Conservation (phyloP, 2,329 filamentous ascomycete genomes). For the Amauroascus verrucosus region DNA sequence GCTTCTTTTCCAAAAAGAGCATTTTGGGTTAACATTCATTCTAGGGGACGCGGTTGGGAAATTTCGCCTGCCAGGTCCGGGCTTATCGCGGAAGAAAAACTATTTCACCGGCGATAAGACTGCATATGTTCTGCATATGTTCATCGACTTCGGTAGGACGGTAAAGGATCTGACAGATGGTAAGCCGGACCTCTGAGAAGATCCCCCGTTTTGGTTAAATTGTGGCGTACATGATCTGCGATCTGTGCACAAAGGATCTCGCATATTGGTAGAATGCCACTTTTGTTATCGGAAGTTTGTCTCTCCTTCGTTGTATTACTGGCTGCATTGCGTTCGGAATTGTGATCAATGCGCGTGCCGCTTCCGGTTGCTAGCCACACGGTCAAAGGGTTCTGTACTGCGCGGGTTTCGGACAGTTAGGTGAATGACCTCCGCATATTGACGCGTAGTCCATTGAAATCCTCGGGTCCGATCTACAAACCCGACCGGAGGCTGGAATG, state of each 20-base stretch:
- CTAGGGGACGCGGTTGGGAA: neutral
- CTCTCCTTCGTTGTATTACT: neutral
- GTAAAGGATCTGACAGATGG: neutral
- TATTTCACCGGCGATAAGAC: neutral
- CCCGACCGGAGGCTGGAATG: neutral
- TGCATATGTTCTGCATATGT: neutral
- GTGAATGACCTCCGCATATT: neutral
- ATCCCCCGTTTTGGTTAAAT: neutral
- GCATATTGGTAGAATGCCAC: neutral
- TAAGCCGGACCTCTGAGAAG: neutral
- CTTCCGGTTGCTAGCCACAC: no score
- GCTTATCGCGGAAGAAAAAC: neutral
- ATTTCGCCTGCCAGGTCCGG: neutral
- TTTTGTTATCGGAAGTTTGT: neutral
- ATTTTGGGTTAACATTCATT: neutral
- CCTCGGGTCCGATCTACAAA: neutral
- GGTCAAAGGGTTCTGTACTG: neutral
- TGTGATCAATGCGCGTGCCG: neutral
- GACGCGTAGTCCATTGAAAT: neutral
- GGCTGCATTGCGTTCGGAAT: neutral
- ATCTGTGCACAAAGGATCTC: neutral
- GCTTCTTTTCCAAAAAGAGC: conserved; percentile 1
- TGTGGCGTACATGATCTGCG: neutral
- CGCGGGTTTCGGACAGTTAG: neutral
- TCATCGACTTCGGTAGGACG: neutral